A percentile compares a stretch with the other conserved stretches of the same genome.
These are phyloP conservation scores for Waltergamsia citrina DNA, from an alignment of 2,329 filamentous ascomycete genomes.

Conservation along the genomic window DNA sequence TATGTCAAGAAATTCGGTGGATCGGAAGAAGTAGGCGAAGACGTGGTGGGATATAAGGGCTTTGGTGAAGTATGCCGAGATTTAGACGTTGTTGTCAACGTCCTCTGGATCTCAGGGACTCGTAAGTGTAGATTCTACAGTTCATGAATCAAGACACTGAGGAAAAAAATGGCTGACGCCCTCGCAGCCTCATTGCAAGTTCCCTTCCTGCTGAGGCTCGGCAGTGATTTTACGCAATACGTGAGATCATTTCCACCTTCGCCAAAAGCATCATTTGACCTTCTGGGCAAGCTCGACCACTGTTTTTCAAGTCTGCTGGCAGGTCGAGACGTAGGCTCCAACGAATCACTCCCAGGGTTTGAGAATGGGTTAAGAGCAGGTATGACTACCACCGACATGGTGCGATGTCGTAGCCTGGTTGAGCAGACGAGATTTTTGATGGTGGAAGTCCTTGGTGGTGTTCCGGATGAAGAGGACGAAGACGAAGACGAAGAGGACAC, in stretches of 20 bases:
- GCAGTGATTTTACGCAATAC: slow-evolving; percentile 62
- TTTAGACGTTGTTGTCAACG: slow-evolving; percentile 64
- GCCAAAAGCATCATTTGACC: slow-evolving; percentile 56
- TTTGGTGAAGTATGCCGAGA: slow-evolving; percentile 67
- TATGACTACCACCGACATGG: slow-evolving; percentile 74
- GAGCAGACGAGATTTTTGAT: slow-evolving; percentile 65
- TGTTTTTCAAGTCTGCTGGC: slow-evolving; percentile 70
- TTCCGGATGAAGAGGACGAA: slow-evolving; percentile 28
- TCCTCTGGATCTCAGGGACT: slow-evolving; percentile 81
- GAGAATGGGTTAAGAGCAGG: slow-evolving; percentile 51
- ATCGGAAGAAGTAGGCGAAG: slow-evolving; percentile 31
- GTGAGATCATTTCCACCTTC: slow-evolving; percentile 56
- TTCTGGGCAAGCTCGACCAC: slow-evolving; percentile 72
- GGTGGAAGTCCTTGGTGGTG: slow-evolving; percentile 53
- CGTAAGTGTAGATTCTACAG: slow-evolving; percentile 44
- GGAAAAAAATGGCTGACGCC: not conserved
- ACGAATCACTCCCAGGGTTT: slow-evolving; percentile 61
- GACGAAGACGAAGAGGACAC: slow-evolving; percentile 20
- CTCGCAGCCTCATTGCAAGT: slow-evolving; percentile 64
- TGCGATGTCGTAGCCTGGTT: slow-evolving; percentile 73
- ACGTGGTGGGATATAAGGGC: slow-evolving; percentile 41
- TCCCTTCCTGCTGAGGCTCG: slow-evolving; percentile 72
- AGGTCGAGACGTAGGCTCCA: slow-evolving; percentile 57
- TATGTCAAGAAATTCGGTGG: slow-evolving; percentile 53
- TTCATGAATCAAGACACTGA: not conserved